These are phyloP conservation scores for Citrus hindsii DNA, from an alignment of 345 rosid species.

Conservation along the genomic window DNA sequence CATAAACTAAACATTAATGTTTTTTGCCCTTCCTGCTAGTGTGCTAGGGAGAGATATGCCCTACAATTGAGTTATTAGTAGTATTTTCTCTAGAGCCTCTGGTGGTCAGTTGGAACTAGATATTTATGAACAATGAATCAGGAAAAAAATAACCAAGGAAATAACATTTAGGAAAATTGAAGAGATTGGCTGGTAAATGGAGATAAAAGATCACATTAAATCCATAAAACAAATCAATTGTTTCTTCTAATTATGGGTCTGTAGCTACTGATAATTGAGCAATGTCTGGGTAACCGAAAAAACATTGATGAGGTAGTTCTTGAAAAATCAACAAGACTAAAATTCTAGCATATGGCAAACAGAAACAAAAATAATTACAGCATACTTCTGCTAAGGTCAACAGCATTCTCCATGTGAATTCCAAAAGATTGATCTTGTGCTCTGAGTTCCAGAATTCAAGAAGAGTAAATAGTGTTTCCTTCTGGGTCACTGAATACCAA, in stretches of 20 bases:
- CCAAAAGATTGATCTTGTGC: constrained; percentile 47
- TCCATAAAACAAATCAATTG: not conserved
- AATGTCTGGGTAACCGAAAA: not conserved
- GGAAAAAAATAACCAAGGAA: not conserved
- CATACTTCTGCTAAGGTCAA: constrained; percentile 54
- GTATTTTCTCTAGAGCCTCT: not conserved
- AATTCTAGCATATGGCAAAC: not conserved
- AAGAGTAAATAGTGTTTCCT: constrained; percentile 25
- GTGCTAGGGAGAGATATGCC: not conserved
- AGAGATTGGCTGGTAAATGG: not conserved
- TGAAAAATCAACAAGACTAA: not conserved
- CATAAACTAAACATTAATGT: not conserved
- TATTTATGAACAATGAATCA: not conserved
- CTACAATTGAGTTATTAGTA: not conserved
- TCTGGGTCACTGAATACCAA: constrained; percentile 4
- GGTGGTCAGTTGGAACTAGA: not conserved
- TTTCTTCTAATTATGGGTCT: not conserved
- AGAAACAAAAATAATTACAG: constrained; percentile 1
- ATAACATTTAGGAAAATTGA: not conserved
- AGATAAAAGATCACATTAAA: not conserved
- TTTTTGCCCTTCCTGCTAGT: not conserved
- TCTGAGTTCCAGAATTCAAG: constrained; percentile 46
- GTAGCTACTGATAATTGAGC: not conserved
- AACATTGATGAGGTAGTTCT: not conserved
- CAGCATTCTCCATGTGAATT: constrained; percentile 48